Conservation (phyloP, 495 filamentous ascomycete genomes). For the Neurospora sp. region DNA sequence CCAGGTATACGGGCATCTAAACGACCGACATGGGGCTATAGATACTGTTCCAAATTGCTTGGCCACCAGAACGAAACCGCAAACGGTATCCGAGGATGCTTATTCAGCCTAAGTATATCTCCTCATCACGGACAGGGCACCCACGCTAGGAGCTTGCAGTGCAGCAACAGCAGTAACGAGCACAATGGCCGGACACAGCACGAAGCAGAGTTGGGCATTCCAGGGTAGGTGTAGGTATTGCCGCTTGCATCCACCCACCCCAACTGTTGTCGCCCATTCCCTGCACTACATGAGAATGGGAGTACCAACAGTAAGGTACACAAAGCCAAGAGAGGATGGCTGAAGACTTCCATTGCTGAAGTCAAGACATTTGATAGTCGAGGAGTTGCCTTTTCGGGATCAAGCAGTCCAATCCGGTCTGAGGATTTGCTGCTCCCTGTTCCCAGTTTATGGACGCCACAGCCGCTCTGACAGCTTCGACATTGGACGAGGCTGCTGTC, state of each 20-base stretch:
- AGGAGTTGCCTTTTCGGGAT: neutral
- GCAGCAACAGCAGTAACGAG: neutral
- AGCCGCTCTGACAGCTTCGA: conserved; percentile 2
- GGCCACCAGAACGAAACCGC: neutral
- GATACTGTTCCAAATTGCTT: neutral
- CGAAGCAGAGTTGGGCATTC: neutral
- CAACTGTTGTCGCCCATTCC: neutral
- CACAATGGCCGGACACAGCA: neutral
- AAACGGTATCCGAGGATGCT: neutral
- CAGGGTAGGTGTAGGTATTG: neutral
- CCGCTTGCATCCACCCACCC: neutral
- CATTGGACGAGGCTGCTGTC: conserved; percentile 1
- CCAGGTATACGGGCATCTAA: neutral
- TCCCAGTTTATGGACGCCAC: neutral
- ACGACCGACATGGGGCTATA: neutral
- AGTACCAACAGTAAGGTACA: neutral
- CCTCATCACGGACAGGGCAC: neutral
- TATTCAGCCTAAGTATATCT: neutral
- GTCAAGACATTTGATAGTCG: neutral
- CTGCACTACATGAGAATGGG: neutral
- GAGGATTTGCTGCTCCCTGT: neutral
- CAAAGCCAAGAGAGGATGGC: neutral
- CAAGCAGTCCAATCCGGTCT: neutral
- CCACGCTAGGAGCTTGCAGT: neutral
- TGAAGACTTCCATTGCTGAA: neutral